Evolutionary conservation across 2,329 filamentous ascomycete genomes (phyloP), one percentile per base, ranked within the genome.

Genomic region (Xylaria sp.): DNA sequence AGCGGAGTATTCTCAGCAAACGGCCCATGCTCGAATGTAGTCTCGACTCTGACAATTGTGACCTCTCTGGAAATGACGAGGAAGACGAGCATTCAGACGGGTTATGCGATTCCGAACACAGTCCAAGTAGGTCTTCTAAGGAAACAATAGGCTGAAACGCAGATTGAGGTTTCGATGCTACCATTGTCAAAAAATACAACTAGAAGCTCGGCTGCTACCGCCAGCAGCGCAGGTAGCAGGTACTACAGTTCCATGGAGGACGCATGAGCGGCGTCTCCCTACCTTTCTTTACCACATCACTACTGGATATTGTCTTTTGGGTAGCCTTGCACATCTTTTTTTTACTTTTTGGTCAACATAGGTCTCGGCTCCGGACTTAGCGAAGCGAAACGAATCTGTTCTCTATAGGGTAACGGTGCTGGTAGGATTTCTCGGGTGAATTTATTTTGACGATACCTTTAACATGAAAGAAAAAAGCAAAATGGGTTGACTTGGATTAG

Each of bases 121-220:
- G 86, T 66, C 83, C 83, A 68, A 87, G 83, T 66, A 91, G 90
- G 0, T 89, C 88, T 53, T 87, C 90, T 54, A 84, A 91, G 76
- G 85, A 90, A 58, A 82, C 88, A 49, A 86, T 82, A 59, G 48
- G 4, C 41, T 55, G 4, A 86, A 92, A 81, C 76, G 87, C 33
- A 88, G 88, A 55, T 91, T 70, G 81, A 83, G 57, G 88, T 92
- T 23, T 90, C 93, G 73, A 80, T 94, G 27, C 89, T 90, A 7
- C 90, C 83, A 64, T 81, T 94, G 65, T 91, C 95, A 70, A 94
- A 91, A 41, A 90, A 89, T 84, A 91, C 94, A 78, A 96, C 95
- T 64, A 92, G 92, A 64, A 96, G 96, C 80, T 91, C 92, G 1
- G 73, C 89, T 25, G 87, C 89, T 21, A 90, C 93, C 71, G 88